These are phyloP conservation scores for Sphaerulina populicola DNA, from an alignment of 2,329 filamentous ascomycete species.

Conservation along the genomic window DNA sequence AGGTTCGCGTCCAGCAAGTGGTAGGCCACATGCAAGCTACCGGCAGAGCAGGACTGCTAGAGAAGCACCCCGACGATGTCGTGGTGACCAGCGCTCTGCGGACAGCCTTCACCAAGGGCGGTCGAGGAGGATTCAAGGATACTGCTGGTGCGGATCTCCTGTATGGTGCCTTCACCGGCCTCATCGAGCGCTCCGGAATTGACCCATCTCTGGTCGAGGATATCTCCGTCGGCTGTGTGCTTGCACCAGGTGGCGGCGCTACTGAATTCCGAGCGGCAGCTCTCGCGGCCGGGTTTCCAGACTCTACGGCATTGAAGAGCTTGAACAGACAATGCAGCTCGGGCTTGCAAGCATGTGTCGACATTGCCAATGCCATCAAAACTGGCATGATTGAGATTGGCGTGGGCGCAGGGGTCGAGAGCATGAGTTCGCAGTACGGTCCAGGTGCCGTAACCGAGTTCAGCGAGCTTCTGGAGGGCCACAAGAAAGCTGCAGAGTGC, in stretches of 20 bases:
- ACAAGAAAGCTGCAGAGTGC: conserved; percentile 83
- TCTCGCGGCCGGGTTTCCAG: conserved; percentile 83
- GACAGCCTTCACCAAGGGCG: conserved; percentile 84
- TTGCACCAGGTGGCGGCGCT: conserved; percentile 85
- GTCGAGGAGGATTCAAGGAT: conserved; percentile 93
- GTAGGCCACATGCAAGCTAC: conserved; percentile 47
- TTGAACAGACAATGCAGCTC: conserved; percentile 93
- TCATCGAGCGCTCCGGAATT: conserved; percentile 79
- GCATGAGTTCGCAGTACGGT: conserved; percentile 89
- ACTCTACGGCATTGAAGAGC: conserved; percentile 71
- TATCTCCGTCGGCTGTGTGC: conserved; percentile 81
- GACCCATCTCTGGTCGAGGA: conserved; percentile 85
- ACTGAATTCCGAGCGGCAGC: conserved; percentile 94
- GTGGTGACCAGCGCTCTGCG: conserved; percentile 90
- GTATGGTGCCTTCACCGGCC: conserved; percentile 68
- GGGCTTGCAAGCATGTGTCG: conserved; percentile 83
- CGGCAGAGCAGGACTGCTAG: conserved; percentile 39
- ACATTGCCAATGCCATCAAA: conserved; percentile 88
- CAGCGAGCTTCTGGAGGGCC: conserved; percentile 73
- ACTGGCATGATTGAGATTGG: conserved; percentile 91
- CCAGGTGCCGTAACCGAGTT: conserved; percentile 85
- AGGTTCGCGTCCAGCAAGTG: conserved; percentile 49
- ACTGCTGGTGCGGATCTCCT: conserved; percentile 82
- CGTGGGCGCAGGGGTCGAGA: conserved; percentile 90
- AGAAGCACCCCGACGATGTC: conserved; percentile 57